Percentiles rank a stretch among this genome's conserved stretches.
Evolutionary conservation across 768 basidiomycete genomes (phyloP).

Genomic region (Suillus brevipes): DNA sequence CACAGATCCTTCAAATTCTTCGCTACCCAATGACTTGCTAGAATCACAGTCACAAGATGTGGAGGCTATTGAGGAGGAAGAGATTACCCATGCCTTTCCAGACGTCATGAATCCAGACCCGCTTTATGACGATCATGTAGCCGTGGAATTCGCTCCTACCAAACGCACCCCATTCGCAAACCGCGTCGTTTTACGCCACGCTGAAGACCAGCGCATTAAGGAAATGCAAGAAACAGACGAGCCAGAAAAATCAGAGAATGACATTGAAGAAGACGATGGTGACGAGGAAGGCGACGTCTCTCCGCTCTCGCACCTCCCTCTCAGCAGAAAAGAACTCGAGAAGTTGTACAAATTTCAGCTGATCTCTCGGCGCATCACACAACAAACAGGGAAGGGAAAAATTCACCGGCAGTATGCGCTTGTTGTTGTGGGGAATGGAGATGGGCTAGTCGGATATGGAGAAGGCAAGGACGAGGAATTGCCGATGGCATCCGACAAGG

Average conservation of each 20-base stretch:
- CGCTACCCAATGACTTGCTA: not conserved
- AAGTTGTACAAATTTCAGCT: conserved; percentile 42
- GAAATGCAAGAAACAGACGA: conserved; percentile 30
- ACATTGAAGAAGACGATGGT: conserved; percentile 23
- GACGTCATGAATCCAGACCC: conserved; percentile 65
- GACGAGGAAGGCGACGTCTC: conserved; percentile 17
- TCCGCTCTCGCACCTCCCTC: conserved; percentile 19
- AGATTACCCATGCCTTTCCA: conserved; percentile 38
- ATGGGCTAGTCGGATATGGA: conserved; percentile 81
- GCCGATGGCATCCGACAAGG: conserved; percentile 53
- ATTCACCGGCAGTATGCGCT: conserved; percentile 61
- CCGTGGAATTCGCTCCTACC: conserved; percentile 52
- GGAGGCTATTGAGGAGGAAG: conserved; percentile 10
- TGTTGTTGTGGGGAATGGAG: conserved; percentile 78
- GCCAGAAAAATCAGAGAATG: conserved; percentile 20
- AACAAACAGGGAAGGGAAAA: conserved; percentile 95
- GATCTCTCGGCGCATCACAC: conserved; percentile 60
- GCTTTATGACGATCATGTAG: conserved; percentile 60
- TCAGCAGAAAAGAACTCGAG: conserved; percentile 23
- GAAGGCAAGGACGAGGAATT: conserved; percentile 72
- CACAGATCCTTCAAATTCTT: conserved; percentile 12
- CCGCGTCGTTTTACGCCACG: conserved; percentile 67
- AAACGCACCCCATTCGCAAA: conserved; percentile 55
- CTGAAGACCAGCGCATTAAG: conserved; percentile 7
- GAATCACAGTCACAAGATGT: conserved; percentile 2